Percentiles rank a stretch among this genome's conserved stretches.
Conservation (phyloP, 2,329 filamentous ascomycete genomes). For the Bertia moriformis region DNA sequence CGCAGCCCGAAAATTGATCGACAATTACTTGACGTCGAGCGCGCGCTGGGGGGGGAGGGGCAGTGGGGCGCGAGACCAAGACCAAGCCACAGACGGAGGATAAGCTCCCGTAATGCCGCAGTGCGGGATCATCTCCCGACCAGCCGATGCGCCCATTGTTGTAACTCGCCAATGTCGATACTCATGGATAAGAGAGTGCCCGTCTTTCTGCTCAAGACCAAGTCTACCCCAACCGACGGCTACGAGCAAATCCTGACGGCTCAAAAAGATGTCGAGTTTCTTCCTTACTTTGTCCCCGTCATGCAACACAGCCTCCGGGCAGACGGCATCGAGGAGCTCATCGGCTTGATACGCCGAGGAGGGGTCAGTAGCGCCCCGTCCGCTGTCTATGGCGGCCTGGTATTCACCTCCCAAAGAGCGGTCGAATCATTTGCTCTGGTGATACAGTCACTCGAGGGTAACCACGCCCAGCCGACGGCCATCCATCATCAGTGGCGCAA, state of each 20-base stretch:
- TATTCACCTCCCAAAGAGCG: constrained; percentile 73
- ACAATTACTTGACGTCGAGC: too few relatives aligned
- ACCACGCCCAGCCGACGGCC: constrained; percentile 6
- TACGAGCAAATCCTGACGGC: constrained; percentile 56
- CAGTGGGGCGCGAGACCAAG: too few relatives aligned
- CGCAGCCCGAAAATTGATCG: too few relatives aligned
- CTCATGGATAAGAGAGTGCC: too few relatives aligned
- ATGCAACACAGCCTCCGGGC: constrained; percentile 56
- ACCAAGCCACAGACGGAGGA: too few relatives aligned
- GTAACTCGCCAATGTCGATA: too few relatives aligned
- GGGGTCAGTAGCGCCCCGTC: constrained; percentile 21
- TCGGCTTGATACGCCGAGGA: constrained; percentile 27
- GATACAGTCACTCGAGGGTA: constrained; percentile 35
- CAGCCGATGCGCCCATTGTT: too few relatives aligned
- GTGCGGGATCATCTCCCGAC: too few relatives aligned
- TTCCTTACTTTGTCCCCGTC: constrained; percentile 62
- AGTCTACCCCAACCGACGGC: constrained; percentile 53
- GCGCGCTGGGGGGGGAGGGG: too few relatives aligned
- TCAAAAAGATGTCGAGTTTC: constrained; percentile 28
- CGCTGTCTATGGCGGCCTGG: constrained; percentile 54
- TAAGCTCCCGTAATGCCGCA: too few relatives aligned
- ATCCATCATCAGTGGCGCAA: constrained; percentile 6
- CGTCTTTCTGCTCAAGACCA: constrained; percentile 65
- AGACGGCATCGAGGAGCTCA: constrained; percentile 37
- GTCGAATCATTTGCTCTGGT: constrained; percentile 63